Evolutionary conservation across 257 asterid genomes (phyloP).

Genomic region (Datura wrightii): DNA sequence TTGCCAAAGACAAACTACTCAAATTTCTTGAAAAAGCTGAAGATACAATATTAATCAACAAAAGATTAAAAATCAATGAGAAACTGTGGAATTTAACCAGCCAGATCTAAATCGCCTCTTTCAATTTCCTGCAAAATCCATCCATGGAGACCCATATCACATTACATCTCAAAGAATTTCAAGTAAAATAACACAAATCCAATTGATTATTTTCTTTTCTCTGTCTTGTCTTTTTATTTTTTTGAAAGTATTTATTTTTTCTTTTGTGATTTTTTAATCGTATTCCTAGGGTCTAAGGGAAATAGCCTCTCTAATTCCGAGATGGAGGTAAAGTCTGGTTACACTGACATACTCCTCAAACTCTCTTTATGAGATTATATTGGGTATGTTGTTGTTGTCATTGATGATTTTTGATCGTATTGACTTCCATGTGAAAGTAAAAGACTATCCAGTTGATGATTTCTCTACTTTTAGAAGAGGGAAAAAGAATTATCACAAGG

Average conservation of each 20-base stretch:
- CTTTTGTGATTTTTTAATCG: not conserved
- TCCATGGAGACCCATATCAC: not conserved
- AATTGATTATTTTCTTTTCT: not conserved
- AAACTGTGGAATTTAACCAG: not conserved
- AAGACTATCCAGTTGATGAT: not conserved
- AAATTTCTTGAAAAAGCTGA: too few relatives aligned
- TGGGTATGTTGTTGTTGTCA: too few relatives aligned
- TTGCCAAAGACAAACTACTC: too few relatives aligned
- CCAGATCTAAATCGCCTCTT: slow-evolving; percentile 17
- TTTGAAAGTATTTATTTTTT: not conserved
- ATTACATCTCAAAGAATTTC: not conserved
- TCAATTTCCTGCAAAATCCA: not conserved
- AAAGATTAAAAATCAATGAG: too few relatives aligned
- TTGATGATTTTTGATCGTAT: not conserved
- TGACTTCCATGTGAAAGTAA: not conserved
- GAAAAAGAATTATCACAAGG: not conserved
- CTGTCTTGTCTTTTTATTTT: not conserved
- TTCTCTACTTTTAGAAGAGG: not conserved
- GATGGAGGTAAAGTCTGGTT: too few relatives aligned
- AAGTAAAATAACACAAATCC: not conserved
- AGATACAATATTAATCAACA: too few relatives aligned
- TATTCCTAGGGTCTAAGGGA: too few relatives aligned
- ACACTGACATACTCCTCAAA: too few relatives aligned
- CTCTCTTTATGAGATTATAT: too few relatives aligned
- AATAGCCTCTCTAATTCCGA: too few relatives aligned